phyloP scores from a whole-genome alignment of 2,329 filamentous ascomycete species.

The Ophiocordyceps polyrhachis-furcata region DNA sequence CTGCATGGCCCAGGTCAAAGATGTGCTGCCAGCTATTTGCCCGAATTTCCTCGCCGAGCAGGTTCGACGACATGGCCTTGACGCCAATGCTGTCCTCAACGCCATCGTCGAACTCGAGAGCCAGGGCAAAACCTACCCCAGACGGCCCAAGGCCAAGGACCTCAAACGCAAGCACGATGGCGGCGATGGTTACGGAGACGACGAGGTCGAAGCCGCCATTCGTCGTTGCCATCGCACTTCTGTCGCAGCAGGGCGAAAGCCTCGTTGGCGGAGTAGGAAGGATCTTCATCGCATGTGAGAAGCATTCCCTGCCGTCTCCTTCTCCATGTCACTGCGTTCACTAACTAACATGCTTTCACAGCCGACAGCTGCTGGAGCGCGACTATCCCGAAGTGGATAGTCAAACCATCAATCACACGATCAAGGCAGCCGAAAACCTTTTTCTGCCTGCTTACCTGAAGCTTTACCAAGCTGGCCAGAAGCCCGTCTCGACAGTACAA shows the following conservation, averaged over 20 bases:
- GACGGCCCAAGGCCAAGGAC: constrained; percentile 4
- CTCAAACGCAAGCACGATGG: constrained; percentile 24
- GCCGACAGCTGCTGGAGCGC: not conserved
- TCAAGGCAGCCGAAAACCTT: not conserved
- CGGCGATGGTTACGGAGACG: not conserved
- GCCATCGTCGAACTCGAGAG: constrained; percentile 22
- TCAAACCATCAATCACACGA: not conserved
- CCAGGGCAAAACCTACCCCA: constrained; percentile 18
- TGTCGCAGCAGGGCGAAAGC: not conserved
- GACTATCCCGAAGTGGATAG: not conserved
- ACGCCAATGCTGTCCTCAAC: constrained; percentile 14
- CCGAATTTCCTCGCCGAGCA: constrained; percentile 15
- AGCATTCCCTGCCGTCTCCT: not conserved
- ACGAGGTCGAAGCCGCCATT: not conserved
- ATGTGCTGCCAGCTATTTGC: constrained; percentile 28
- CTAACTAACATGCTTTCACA: not conserved
- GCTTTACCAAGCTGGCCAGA: not conserved
- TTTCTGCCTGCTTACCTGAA: not conserved
- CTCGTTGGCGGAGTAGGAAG: no score
- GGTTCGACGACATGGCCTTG: constrained; percentile 9
- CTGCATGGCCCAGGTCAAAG: constrained; percentile 5
- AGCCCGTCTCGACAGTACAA: not conserved
- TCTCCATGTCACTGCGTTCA: not conserved
- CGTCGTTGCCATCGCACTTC: not conserved
- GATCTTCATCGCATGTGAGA: not conserved